Evolutionary conservation across 352 stramenopile genomes (phyloP), one percentile per base, ranked within the genome.

Genomic region (Pythium dissotocum): DNA sequence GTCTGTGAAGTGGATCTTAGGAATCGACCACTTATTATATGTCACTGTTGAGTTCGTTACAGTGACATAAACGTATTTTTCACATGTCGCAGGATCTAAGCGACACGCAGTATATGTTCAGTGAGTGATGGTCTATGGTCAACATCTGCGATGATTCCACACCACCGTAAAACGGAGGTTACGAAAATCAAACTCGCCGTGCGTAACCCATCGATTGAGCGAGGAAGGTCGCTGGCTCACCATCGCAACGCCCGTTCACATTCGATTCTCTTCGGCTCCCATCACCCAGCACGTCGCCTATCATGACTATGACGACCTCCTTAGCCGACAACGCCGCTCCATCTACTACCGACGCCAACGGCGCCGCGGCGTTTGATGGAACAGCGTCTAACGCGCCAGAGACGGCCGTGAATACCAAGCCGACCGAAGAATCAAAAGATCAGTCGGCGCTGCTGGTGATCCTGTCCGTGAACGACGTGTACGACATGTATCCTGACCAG

Each of bases 391-490:
- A 32, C 13, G 21, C 18, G 44, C 44, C 21, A n/a, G 36, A 58
- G 18, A 35, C 49, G 16, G 18, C 48, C 8, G 42, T 38, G 32
- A 44, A 61, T 26, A 42, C 35, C 36, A 48, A 36, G 28, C 21
- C 28, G 6, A 42, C 36, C 8, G 57, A 62, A 14, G 30, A 62
- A 12, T 21, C 30, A 10, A 33, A 13, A n/a, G 61, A 74, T 49
- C 62, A 70, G 38, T 14, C 61, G 12, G 64, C 69, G 60, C 65
- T 66, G 24, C 48, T 89, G 35, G 79, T 89, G 4, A 54, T 91
- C n/a, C 63, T 89, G 16, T 84, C 79, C 0, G 71, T 91, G 16
- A 93, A 93, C 58, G 84, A 93, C 65, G 82, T 93, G 51, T 93
- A 93, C 71, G 82, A 90, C 53, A 78, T 91, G 77, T 73, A 77